Conservation (phyloP, 1,284 basidiomycete species). For the Microbotryum intermedium region DNA sequence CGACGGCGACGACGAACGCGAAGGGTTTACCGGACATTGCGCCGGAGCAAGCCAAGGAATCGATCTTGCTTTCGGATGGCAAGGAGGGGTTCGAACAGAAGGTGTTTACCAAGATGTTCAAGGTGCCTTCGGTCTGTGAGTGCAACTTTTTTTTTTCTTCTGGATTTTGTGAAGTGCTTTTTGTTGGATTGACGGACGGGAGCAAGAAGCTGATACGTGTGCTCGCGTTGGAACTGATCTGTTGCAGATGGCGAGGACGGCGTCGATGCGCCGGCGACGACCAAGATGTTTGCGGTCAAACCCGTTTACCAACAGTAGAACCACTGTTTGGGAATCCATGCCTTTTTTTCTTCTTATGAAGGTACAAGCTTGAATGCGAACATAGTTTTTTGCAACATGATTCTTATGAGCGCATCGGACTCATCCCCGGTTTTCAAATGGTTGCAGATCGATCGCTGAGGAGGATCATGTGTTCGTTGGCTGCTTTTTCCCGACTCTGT, state of each 20-base stretch:
- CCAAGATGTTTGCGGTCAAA: slow-evolving; percentile 41
- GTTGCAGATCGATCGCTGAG: no score
- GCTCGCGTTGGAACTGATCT: not conserved
- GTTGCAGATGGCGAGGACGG: slow-evolving; percentile 34
- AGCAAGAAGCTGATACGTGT: no score
- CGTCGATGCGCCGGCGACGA: slow-evolving; percentile 33
- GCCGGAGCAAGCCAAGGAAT: slow-evolving; percentile 19
- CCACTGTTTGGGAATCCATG: not conserved
- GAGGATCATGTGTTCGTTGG: no score
- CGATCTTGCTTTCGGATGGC: slow-evolving; percentile 37
- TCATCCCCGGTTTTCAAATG: no score
- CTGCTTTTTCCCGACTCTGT: no score
- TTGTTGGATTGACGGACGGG: no score
- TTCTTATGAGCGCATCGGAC: no score
- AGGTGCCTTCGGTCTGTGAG: slow-evolving; percentile 36
- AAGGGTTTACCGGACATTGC: slow-evolving; percentile 21
- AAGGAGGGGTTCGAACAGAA: slow-evolving; percentile 42
- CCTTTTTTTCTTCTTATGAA: not conserved
- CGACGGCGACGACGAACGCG: not conserved
- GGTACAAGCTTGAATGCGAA: not conserved
- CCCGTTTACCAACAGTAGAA: slow-evolving; percentile 22
- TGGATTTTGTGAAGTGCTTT: no score
- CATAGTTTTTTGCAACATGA: not conserved
- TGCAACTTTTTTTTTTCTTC: not conserved
- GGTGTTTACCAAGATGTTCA: slow-evolving; percentile 37